A percentile compares a stretch with the other conserved stretches of the same genome.
phyloP scores from a whole-genome alignment of 2,329 filamentous ascomycete species.

The Saccharata proteae region DNA sequence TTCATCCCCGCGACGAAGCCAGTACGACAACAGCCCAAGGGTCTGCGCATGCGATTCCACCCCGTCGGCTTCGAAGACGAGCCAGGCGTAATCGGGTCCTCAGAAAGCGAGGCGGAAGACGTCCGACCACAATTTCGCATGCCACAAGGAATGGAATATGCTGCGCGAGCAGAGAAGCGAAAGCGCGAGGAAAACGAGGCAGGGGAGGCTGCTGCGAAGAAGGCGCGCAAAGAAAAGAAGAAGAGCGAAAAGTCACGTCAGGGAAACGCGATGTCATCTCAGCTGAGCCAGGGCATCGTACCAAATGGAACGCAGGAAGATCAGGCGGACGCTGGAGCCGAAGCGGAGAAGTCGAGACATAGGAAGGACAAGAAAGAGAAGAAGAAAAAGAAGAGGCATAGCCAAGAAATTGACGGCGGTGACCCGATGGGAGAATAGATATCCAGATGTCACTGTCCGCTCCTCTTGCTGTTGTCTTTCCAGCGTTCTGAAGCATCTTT shows the following conservation, averaged over 20 bases:
- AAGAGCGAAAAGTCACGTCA: slow-evolving; percentile 5
- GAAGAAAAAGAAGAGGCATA: slow-evolving; percentile 18
- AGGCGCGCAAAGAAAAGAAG: slow-evolving; percentile 10
- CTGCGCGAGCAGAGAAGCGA: slow-evolving; percentile 25
- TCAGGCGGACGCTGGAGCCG: too few relatives aligned
- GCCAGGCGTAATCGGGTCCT: slow-evolving; percentile 29
- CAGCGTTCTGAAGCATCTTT: slow-evolving; percentile 2
- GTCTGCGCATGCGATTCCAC: slow-evolving; percentile 53
- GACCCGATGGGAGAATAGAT: too few relatives aligned
- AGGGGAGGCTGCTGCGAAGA: slow-evolving; percentile 21
- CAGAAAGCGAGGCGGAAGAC: slow-evolving; percentile 30
- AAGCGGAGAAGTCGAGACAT: slow-evolving; percentile 11
- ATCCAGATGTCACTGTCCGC: too few relatives aligned
- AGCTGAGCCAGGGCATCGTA: too few relatives aligned
- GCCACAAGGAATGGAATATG: slow-evolving; percentile 18
- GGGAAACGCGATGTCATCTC: slow-evolving; percentile 8
- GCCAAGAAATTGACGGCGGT: too few relatives aligned
- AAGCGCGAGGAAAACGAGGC: slow-evolving; percentile 22
- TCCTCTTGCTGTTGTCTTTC: too few relatives aligned
- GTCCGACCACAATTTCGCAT: too few relatives aligned
- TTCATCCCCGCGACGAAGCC: slow-evolving; percentile 39
- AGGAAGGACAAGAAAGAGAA: slow-evolving; percentile 24
- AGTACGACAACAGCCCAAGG: slow-evolving; percentile 53
- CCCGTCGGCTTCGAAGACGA: slow-evolving; percentile 47
- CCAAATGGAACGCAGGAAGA: too few relatives aligned